These are phyloP conservation scores for Coemansia sp. DNA, from an alignment of 192 early-diverging fungal species.

Conservation along the genomic window DNA sequence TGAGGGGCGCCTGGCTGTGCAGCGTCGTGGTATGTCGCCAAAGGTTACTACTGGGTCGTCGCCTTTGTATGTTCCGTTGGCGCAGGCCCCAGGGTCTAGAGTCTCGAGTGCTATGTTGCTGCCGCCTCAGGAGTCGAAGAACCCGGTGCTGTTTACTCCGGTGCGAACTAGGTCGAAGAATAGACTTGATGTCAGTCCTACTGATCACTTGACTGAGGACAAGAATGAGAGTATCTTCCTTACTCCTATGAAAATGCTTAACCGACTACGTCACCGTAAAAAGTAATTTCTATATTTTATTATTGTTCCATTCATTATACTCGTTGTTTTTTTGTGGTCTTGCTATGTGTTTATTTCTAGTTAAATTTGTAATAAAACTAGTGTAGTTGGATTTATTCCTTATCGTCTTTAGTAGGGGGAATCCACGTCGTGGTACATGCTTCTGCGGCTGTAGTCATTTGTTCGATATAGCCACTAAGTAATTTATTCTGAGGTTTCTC, in stretches of 20 bases:
- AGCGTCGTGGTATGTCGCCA: too few species aligned
- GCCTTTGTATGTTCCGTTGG: not conserved
- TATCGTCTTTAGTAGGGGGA: too few species aligned
- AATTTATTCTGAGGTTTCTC: too few species aligned
- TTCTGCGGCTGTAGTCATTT: too few species aligned
- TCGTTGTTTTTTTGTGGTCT: too few species aligned
- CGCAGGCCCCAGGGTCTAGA: not conserved
- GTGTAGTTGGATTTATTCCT: too few species aligned
- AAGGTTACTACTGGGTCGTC: not conserved
- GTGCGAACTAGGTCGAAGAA: conserved; percentile 27
- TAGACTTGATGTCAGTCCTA: conserved; percentile 7
- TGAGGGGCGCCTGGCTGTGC: not conserved
- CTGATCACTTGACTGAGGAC: not conserved
- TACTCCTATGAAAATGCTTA: conserved; percentile 56
- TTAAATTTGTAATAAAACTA: too few species aligned
- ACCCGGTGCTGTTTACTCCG: conserved; percentile 45
- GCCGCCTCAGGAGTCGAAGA: conserved; percentile 35
- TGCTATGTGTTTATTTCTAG: too few species aligned
- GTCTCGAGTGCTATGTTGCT: conserved; percentile 1
- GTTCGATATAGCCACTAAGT: too few species aligned
- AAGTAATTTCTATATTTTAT: conserved; percentile 18
- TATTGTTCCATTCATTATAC: too few species aligned
- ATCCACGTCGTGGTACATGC: too few species aligned
- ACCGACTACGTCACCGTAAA: conserved; percentile 46
- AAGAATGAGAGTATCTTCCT: conserved; percentile 34